These are phyloP conservation scores for Excoecaria agallocha DNA, from an alignment of 345 rosid species.

Conservation along the genomic window DNA sequence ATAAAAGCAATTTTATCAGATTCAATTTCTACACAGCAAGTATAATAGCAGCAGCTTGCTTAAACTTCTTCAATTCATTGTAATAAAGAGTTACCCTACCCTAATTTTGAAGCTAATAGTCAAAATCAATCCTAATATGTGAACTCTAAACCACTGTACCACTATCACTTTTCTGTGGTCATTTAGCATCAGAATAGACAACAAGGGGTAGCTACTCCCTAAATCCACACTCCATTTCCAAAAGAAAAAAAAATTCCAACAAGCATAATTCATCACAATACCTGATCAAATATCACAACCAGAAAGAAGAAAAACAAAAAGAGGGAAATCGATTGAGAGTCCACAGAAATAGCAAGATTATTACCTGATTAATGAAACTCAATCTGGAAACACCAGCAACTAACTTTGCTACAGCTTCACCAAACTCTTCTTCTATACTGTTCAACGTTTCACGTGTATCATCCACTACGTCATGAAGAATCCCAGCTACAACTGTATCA, in stretches of 20 bases:
- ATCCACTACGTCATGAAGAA: constrained; percentile 66
- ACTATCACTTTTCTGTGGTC: background rate
- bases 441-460: constrained; percentile 50
- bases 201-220: background rate
- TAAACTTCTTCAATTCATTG: constrained; percentile 1
- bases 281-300: background rate
- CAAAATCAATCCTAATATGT: background rate
- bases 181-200: background rate
- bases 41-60: background rate
- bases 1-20: background rate
- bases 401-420: constrained; percentile 58
- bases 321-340: background rate
- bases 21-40: background rate
- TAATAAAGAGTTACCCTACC: background rate
- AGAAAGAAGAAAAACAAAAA: background rate
- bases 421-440: constrained; percentile 55
- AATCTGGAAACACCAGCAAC: constrained; percentile 68
- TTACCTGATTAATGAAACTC: constrained; percentile 69
- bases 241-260: background rate
- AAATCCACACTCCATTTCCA: background rate
- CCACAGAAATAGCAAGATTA: background rate
- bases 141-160: background rate
- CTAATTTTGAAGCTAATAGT: background rate
- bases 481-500: constrained; percentile 66
- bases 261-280: background rate